A percentile compares a stretch with the other conserved stretches of the same genome.
phyloP scores from a whole-genome alignment of 2,329 filamentous ascomycete genomes.

The Tolypocladium guangdongense region DNA sequence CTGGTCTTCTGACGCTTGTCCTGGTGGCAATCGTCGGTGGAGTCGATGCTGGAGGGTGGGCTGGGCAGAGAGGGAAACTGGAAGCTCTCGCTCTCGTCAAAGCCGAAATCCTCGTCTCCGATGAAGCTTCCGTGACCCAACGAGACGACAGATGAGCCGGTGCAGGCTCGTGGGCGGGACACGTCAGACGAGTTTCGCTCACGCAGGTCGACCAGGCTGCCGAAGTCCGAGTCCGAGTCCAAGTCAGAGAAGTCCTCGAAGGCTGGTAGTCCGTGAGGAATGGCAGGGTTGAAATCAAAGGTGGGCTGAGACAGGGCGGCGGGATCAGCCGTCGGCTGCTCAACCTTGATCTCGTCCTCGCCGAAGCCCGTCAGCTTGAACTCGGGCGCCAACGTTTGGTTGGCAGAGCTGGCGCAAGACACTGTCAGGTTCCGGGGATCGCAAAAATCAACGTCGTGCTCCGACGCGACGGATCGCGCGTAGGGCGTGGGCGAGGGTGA shows the following conservation, averaged over 20 bases:
- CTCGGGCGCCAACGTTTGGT: slow-evolving; percentile 42
- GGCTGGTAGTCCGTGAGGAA: slow-evolving; percentile 50
- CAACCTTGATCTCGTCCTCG: slow-evolving; percentile 44
- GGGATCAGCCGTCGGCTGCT: slow-evolving; percentile 37
- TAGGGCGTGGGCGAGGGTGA: slow-evolving; percentile 80
- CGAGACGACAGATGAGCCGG: slow-evolving; percentile 54
- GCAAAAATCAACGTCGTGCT: slow-evolving; percentile 74
- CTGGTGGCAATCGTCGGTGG: slow-evolving; percentile 33
- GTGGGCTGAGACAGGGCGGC: slow-evolving; percentile 25
- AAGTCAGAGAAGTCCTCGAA: slow-evolving; percentile 86
- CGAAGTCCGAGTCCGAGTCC: slow-evolving; percentile 81
- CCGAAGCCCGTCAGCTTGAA: slow-evolving; percentile 56
- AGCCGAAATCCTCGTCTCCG: slow-evolving; percentile 64
- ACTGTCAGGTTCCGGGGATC: slow-evolving; percentile 86
- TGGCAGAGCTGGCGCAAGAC: slow-evolving; percentile 35
- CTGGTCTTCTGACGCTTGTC: slow-evolving; percentile 44
- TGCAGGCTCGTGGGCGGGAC: slow-evolving; percentile 60
- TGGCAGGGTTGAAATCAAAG: slow-evolving; percentile 42
- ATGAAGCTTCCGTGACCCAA: slow-evolving; percentile 70
- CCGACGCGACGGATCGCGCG: slow-evolving; percentile 55
- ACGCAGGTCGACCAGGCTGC: slow-evolving; percentile 56
- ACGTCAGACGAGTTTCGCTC: slow-evolving; percentile 39
- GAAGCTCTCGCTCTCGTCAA: slow-evolving; percentile 56
- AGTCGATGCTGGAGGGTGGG: slow-evolving; percentile 33
- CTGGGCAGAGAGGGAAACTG: slow-evolving; percentile 51